Evolutionary conservation across 2,329 filamentous ascomycete genomes (phyloP).

Genomic region (Penicillium rolfsii): DNA sequence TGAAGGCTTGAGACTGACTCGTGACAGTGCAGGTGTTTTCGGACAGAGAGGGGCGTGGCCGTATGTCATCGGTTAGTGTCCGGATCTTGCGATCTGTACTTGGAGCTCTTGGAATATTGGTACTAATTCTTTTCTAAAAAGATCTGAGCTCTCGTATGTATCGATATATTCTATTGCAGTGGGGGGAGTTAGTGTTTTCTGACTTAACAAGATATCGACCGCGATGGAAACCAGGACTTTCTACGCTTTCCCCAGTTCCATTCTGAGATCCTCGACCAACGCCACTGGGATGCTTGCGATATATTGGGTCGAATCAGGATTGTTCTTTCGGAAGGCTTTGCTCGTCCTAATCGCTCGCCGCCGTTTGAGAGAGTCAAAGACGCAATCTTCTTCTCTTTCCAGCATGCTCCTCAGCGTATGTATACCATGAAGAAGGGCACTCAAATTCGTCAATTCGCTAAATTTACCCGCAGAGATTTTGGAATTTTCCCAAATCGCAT

Average conservation of each 20-base stretch:
- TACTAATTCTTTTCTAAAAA: conserved; percentile 21
- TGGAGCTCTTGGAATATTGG: not conserved
- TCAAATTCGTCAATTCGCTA: conserved; percentile 8
- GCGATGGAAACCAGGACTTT: conserved; percentile 61
- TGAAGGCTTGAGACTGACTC: not conserved
- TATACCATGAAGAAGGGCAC: conserved; percentile 32
- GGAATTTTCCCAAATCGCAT: conserved; percentile 73
- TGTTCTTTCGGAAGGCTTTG: conserved; percentile 73
- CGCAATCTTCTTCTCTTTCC: conserved; percentile 77
- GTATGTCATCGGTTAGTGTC: conserved; percentile 54
- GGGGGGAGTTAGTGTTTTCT: not conserved
- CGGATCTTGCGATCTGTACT: not conserved
- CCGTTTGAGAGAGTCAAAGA: conserved; percentile 72
- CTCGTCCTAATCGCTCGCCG: conserved; percentile 49
- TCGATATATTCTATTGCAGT: not conserved
- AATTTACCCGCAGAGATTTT: conserved; percentile 62
- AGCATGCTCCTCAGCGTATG: conserved; percentile 76
- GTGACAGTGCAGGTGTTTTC: conserved; percentile 58
- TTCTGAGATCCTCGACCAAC: conserved; percentile 68
- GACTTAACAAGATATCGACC: conserved; percentile 48
- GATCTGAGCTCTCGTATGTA: conserved; percentile 43
- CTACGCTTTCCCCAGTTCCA: conserved; percentile 75
- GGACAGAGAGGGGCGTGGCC: conserved; percentile 58
- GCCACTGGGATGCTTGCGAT: conserved; percentile 72
- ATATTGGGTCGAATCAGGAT: conserved; percentile 75